Evolutionary conservation across 345 rosid species (phyloP), one percentile per base, ranked within the genome.

Genomic region (Gynandropsis gynandra): DNA sequence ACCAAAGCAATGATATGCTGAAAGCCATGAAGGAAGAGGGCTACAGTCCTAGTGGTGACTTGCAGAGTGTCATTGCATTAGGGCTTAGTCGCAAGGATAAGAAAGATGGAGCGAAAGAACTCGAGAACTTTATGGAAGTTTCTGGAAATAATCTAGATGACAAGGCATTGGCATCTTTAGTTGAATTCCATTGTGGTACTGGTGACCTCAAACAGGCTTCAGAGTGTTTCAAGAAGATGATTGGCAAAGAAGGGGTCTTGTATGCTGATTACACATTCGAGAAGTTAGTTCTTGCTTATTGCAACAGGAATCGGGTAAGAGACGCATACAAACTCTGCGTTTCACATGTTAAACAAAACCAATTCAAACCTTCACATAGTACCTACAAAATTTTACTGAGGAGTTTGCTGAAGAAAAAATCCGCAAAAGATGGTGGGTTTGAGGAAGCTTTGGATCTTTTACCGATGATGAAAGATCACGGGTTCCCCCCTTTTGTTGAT

Each of bases 401-500:
- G 45, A 76, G 83, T 64, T 76, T 83, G 47, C 51, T 92, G 72
- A 51, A 16, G 56, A 72, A 54, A 43, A 79, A 85, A 62, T 65
- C 68, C 46, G 65, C 80, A 59, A 78, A 47, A 61, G 79, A 75
- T 51, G 81, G 74, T 31, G 89, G 78, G 50, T 87, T 87, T 67
- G 69, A 74, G 49, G 83, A 79, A 56, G 95, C 92, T 60, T 64
- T 84, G 65, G 67, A 52, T 62, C 70, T 87, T 21, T 45, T 87
- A 60, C 64, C 69, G 38, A 58, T 78, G 65, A 90, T 90, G 98
- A 84, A 74, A 69, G 66, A 54, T 63, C 75, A 82, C 32, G 96
- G 92, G 21, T 77, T 69, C 65, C 95, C 92, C 34, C 95, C 96
- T 47, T 75, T 61, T 71, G n/a, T 80, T 37, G 82, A 76, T 51